Conservation (phyloP, 2,329 filamentous ascomycete genomes). For the Verticillium longisporum region DNA sequence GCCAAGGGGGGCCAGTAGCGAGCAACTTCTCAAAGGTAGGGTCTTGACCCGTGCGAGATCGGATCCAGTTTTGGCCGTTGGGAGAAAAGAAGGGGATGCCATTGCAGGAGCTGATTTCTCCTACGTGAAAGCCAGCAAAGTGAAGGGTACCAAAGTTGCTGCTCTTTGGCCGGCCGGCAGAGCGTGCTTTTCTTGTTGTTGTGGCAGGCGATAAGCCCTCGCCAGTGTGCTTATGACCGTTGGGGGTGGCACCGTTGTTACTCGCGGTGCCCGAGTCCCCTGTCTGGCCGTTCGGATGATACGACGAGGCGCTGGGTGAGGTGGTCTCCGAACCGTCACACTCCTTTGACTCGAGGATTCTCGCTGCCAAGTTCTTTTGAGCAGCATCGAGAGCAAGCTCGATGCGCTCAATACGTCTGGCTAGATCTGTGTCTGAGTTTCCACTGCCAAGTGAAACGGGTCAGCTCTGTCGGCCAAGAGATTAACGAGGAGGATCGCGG, state of each 20-base stretch:
- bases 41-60: slow-evolving; percentile 32
- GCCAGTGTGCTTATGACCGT: neutral
- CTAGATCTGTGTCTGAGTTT: slow-evolving; percentile 19
- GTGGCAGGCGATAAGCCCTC: neutral
- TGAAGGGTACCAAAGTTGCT: slow-evolving; percentile 29
- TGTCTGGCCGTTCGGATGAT: neutral
- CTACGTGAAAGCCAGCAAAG: slow-evolving; percentile 39
- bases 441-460: neutral
- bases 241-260: slow-evolving; percentile 3
- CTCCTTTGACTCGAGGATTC: slow-evolving; percentile 1
- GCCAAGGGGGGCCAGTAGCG: neutral
- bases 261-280: neutral
- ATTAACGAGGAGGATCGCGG: neutral
- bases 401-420: slow-evolving; percentile 30
- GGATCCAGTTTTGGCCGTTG: slow-evolving; percentile 40
- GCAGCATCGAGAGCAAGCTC: slow-evolving; percentile 25
- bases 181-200: neutral
- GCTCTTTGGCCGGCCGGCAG: neutral
- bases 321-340: neutral
- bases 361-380: slow-evolving; percentile 4
- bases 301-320: neutral
- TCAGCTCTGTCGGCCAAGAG: neutral
- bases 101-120: slow-evolving; percentile 36
- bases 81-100: slow-evolving; percentile 42
- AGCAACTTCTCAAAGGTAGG: slow-evolving; percentile 17